Evolutionary conservation across 1,284 basidiomycete species (phyloP).

Genomic region (Boletus sp.): DNA sequence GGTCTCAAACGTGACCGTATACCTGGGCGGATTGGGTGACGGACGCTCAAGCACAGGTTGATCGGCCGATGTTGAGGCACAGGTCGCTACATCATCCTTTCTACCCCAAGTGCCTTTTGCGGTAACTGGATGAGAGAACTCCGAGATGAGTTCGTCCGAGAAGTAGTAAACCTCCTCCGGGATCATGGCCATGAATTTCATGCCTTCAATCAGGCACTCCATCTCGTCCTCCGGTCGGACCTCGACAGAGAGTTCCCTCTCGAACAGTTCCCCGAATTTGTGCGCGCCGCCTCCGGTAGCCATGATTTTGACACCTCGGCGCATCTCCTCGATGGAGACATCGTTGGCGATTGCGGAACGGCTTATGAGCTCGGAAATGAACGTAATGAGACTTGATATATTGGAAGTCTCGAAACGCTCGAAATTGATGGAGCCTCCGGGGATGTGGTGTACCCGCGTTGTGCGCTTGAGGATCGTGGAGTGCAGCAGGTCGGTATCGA

Average conservation of each 20-base stretch:
- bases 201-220: constrained; percentile 96
- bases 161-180: constrained; percentile 99
- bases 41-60: constrained; percentile 74
- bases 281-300: constrained; percentile 98
- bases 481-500: constrained; percentile 57
- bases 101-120: constrained; percentile 22
- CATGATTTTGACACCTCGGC: constrained; percentile 93
- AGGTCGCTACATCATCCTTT: constrained; percentile 6
- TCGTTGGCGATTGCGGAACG: constrained; percentile 87
- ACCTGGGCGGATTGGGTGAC: constrained; percentile 90
- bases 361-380: constrained; percentile 88
- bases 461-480: constrained; percentile 69
- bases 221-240: constrained; percentile 96
- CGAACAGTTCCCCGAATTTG: constrained; percentile 88
- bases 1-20: constrained; percentile 83
- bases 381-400: constrained; percentile 85
- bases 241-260: constrained; percentile 78
- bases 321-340: constrained; percentile 92
- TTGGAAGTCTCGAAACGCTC: constrained; percentile 96
- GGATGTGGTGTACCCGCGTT: constrained; percentile 76
- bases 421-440: constrained; percentile 97
- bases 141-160: constrained; percentile 95
- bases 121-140: constrained; percentile 68
- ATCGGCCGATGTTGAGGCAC: constrained; percentile 18
- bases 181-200: constrained; percentile 96